Percentiles rank a stretch among this genome's conserved stretches.
phyloP scores from a whole-genome alignment of 2,329 filamentous ascomycete species.

The Sarocladium strictum region DNA sequence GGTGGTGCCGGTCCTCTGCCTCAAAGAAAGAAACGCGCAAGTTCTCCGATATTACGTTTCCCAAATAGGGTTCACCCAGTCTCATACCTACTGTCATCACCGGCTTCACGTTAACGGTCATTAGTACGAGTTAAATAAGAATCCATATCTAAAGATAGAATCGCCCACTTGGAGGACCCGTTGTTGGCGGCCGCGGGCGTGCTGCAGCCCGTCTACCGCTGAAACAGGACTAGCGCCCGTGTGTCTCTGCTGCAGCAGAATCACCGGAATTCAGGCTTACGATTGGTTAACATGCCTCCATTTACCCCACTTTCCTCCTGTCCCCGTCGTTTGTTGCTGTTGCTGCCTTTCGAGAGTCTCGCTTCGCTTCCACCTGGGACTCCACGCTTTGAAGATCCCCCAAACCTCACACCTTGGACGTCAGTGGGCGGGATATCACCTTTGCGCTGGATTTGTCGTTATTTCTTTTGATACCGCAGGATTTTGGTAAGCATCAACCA shows the following conservation, averaged over 20 bases:
- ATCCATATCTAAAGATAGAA: conserved; percentile 4
- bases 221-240: not conserved
- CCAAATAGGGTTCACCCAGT: too few species aligned
- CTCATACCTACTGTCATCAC: not conserved
- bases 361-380: not conserved
- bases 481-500: too few species aligned
- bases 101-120: not conserved
- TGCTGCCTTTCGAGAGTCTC: not conserved
- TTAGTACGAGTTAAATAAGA: not conserved
- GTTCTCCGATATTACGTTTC: too few species aligned
- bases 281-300: not conserved
- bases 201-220: not conserved
- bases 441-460: not conserved
- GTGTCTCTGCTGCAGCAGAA: not conserved
- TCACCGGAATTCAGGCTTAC: not conserved
- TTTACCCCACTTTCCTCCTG: not conserved
- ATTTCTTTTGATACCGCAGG: not conserved
- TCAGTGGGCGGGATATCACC: not conserved
- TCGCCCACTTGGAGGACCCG: not conserved
- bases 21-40: too few species aligned
- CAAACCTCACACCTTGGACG: not conserved
- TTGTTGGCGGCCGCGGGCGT: not conserved
- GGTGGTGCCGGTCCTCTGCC: too few species aligned
- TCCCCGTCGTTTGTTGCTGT: not conserved
- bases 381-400: conserved; percentile 3